Base-by-base conservation (phyloP, 805 yeast genomes). In the Hanseniaspora osmophila region DNA sequence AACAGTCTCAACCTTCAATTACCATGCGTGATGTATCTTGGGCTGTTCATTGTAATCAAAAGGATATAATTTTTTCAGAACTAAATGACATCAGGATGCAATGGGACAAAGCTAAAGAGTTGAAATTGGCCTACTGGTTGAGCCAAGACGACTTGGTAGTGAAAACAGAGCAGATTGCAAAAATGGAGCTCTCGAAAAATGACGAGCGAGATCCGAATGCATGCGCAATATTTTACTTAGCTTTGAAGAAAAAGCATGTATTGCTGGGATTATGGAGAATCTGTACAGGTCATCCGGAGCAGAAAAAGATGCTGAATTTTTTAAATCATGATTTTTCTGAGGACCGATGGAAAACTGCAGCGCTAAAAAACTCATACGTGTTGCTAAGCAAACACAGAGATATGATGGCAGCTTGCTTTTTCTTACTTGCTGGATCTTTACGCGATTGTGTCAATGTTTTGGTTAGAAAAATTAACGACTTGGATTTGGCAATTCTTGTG, bases 301-400 rank as follows among this genome's bases (percentile, higher is more conserved):
- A 80, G 52, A 77, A 73, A 33, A 90, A 88, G 57, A 84, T 90
- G 78, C 52, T 85, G 43, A 80, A 71, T 54, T 84, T 90, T 54
- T 66, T 90, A 53, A 67, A 69, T 17, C 81, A 88, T 57, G 92
- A 92, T 56, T 90, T 88, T 59, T 63, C 66, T 4, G 75, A 78
- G 45, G 70, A 71, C 13, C 68, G 96, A 43, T 88, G 96, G 96
- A 75, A 69, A 52, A 70, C 84, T 0, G 96, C 96, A 1, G 96
- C 97, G 0, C 62, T 78, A 54, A 92, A 92, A 56, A 90, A 90
- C 63, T 97, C 97, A 0, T 90, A 77, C 67, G 97, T 85, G 0
- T 65, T 90, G 39, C 61, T 92, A 51, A 84, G 96, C 49, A 86
- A 86, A 55, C 98, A 88, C 60, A 67, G 97, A 38, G 84, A 73